Conservation (phyloP, 768 basidiomycete genomes). For the Lactifluus echinatus region DNA sequence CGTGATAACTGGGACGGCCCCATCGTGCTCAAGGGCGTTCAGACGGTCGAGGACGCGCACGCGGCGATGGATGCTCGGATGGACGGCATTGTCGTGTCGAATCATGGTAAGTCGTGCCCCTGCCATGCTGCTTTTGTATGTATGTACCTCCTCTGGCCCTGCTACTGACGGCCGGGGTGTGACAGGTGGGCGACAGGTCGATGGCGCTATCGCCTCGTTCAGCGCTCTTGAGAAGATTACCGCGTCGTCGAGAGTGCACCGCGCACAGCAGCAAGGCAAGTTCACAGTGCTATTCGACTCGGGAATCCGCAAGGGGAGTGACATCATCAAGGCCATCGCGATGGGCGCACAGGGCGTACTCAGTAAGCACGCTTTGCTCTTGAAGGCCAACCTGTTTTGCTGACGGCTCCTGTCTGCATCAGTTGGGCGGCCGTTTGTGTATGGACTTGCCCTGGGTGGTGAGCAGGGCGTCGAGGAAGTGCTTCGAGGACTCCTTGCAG, state of each 20-base stretch:
- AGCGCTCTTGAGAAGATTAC: constrained; percentile 63
- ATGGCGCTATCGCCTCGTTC: constrained; percentile 69
- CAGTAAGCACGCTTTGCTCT: constrained; percentile 36
- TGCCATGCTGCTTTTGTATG: too few species aligned
- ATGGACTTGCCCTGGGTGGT: constrained; percentile 61
- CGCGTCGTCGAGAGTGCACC: constrained; percentile 47
- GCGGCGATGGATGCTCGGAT: constrained; percentile 54
- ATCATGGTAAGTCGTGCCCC: constrained; percentile 52
- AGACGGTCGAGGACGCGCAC: constrained; percentile 60
- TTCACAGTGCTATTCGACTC: constrained; percentile 70
- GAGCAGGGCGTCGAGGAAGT: constrained; percentile 72
- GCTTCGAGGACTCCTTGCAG: constrained; percentile 55
- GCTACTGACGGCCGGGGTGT: not conserved
- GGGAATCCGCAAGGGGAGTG: constrained; percentile 75
- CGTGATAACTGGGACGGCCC: constrained; percentile 72
- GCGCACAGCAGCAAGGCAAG: constrained; percentile 50
- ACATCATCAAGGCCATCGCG: constrained; percentile 78
- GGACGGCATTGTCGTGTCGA: constrained; percentile 73
- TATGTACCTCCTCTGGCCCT: not conserved
- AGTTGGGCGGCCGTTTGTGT: constrained; percentile 74
- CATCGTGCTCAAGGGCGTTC: constrained; percentile 70
- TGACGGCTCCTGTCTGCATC: not conserved
- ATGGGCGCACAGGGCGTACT: constrained; percentile 79
- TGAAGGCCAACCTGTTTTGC: not conserved
- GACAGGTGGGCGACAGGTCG: constrained; percentile 65